Conservation (phyloP, 371 early-diverging fungal genomes). For the Mucor indicus region DNA sequence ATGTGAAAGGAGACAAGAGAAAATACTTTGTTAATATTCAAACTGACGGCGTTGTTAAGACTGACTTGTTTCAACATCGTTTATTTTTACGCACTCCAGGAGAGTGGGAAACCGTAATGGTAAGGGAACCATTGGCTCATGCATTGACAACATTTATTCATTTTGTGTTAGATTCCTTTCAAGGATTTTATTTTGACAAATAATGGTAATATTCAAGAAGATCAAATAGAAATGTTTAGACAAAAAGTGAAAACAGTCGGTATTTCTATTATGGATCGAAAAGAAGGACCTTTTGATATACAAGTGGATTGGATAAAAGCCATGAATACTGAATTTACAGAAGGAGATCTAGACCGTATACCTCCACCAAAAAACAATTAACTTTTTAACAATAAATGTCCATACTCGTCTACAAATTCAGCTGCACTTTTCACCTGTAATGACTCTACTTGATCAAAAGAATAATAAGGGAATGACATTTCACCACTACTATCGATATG, state of each 20-base stretch:
- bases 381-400: too few species aligned
- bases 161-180: constrained; percentile 74
- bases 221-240: constrained; percentile 83
- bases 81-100: constrained; percentile 82
- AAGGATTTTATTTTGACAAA: constrained; percentile 88
- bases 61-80: constrained; percentile 91
- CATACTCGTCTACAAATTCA: too few species aligned
- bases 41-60: constrained; percentile 76
- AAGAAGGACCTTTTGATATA: constrained; percentile 84
- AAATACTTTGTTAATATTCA: constrained; percentile 91
- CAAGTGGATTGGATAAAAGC: constrained; percentile 90
- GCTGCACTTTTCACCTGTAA: too few species aligned
- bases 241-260: constrained; percentile 87
- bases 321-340: constrained; percentile 69
- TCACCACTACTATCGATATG: too few species aligned
- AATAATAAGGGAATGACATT: too few species aligned
- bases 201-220: constrained; percentile 81
- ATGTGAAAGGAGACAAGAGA: constrained; percentile 76
- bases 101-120: constrained; percentile 88
- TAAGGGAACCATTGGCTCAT: constrained; percentile 23
- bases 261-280: constrained; percentile 78
- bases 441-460: too few species aligned
- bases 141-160: background rate
- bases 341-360: constrained; percentile 63
- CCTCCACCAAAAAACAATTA: constrained; percentile 11